phyloP scores from a whole-genome alignment of 1,139 yeast species.

The Meyerozyma sp. region DNA sequence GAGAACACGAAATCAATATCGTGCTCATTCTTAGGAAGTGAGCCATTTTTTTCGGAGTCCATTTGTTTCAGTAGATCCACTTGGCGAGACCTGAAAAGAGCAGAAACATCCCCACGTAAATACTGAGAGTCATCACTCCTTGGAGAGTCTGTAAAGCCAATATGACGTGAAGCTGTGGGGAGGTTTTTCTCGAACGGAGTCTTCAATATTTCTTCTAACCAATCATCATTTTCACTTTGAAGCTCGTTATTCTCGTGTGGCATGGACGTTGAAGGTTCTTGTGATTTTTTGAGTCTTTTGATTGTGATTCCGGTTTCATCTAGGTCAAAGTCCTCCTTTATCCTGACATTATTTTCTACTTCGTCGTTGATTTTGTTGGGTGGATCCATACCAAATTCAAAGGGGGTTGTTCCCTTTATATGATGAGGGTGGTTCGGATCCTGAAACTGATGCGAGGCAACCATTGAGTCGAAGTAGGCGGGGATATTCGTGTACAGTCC shows the following conservation, averaged over 20 bases:
- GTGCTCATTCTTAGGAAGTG: conserved; percentile 5
- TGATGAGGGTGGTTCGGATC: conserved; percentile 35
- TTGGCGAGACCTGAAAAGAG: conserved; percentile 55
- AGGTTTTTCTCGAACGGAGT: conserved; percentile 54
- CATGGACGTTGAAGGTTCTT: background rate
- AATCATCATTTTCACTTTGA: conserved; percentile 36
- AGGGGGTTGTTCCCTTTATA: conserved; percentile 33
- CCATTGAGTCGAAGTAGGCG: conserved; percentile 7
- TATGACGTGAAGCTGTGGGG: conserved; percentile 45
- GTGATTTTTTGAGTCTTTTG: background rate
- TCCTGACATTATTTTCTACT: background rate
- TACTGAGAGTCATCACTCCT: conserved; percentile 5
- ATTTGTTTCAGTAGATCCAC: conserved; percentile 48
- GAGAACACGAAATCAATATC: conserved; percentile 12
- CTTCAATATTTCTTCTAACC: conserved; percentile 65
- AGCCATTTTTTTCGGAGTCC: conserved; percentile 9
- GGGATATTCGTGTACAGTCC: background rate
- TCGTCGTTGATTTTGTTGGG: conserved; percentile 17
- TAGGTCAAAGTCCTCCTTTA: background rate
- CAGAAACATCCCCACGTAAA: conserved; percentile 34
- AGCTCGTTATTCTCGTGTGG: background rate
- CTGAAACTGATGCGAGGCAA: conserved; percentile 25
- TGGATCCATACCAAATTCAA: conserved; percentile 27
- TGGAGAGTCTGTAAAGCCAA: conserved; percentile 50
- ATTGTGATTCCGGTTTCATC: background rate